phyloP scores from a whole-genome alignment of 2,329 filamentous ascomycete genomes.

The Ophiostoma angusticollis region DNA sequence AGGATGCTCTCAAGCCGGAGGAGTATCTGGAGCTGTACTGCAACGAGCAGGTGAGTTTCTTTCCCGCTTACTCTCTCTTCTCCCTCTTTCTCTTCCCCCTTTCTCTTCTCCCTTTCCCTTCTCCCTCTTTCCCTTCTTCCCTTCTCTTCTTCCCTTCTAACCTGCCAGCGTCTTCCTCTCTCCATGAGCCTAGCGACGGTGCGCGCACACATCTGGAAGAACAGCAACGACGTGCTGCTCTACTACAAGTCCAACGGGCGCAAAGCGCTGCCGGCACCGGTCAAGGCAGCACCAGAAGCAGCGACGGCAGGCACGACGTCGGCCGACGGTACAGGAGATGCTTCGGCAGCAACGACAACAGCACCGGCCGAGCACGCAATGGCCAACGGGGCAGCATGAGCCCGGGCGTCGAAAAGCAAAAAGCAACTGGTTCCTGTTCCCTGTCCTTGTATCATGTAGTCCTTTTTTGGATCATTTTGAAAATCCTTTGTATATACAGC shows the following conservation, averaged over 20 bases:
- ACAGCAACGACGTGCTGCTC: constrained; percentile 81
- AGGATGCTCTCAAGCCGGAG: constrained; percentile 52
- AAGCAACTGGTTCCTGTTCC: not conserved
- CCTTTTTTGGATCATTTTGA: not conserved
- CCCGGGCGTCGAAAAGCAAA: no score
- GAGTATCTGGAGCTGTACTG: constrained; percentile 94
- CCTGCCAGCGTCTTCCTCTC: constrained; percentile 50
- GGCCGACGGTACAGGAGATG: not conserved
- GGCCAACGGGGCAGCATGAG: not conserved
- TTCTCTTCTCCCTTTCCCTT: not conserved
- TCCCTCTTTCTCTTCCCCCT: not conserved
- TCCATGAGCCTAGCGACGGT: constrained; percentile 92
- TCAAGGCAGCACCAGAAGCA: constrained; percentile 6
- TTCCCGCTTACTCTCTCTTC: no score
- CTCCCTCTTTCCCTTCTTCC: not conserved
- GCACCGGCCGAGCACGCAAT: no score
- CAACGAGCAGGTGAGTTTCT: constrained; percentile 63
- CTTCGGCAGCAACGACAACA: not conserved
- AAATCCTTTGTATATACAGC: not conserved
- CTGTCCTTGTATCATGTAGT: not conserved
- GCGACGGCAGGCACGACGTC: constrained; percentile 1
- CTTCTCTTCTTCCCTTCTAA: not conserved
- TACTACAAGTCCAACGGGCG: constrained; percentile 88
- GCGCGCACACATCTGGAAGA: constrained; percentile 85
- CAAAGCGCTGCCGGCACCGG: constrained; percentile 41